Percentiles rank a stretch among this genome's conserved stretches.
Conservation (phyloP, 441 rosid genomes). For the Erodium texanum region DNA sequence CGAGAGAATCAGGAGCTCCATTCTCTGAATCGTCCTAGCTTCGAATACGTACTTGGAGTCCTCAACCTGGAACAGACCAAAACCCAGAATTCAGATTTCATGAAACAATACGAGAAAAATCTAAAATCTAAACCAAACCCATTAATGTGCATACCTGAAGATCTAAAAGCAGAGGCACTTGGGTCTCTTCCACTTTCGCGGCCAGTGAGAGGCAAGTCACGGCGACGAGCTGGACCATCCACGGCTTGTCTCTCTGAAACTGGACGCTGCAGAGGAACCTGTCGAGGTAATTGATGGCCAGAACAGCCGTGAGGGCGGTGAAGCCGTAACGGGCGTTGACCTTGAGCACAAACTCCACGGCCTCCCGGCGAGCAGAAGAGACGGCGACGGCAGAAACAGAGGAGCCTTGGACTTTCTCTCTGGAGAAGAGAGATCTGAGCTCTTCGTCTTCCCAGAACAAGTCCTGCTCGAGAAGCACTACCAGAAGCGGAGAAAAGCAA, state of each 20-base stretch:
- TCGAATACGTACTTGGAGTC: conserved; percentile 62
- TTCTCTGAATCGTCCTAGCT: conserved; percentile 77
- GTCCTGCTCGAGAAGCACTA: conserved; percentile 37
- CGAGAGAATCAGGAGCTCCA: conserved; percentile 81
- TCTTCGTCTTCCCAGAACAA: conserved; percentile 72
- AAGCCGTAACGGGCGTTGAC: conserved; percentile 55
- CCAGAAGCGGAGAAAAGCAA: conserved; percentile 9
- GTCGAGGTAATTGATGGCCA: conserved; percentile 70
- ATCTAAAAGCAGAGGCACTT: conserved; percentile 72
- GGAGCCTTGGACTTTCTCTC: conserved; percentile 28
- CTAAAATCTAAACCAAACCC: background rate
- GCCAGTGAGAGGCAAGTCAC: conserved; percentile 82
- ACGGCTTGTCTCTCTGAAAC: conserved; percentile 53
- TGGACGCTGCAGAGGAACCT: conserved; percentile 45
- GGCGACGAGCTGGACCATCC: conserved; percentile 87
- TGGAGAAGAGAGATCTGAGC: conserved; percentile 54
- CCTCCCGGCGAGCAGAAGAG: conserved; percentile 34
- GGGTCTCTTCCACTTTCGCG: conserved; percentile 88
- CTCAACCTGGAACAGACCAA: conserved; percentile 42
- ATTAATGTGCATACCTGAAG: conserved; percentile 37
- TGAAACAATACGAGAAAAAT: too few species aligned
- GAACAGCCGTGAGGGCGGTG: conserved; percentile 51
- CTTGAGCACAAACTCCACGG: conserved; percentile 48
- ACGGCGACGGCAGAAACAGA: conserved; percentile 14
- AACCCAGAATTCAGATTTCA: background rate